Evolutionary conservation across 2,329 filamentous ascomycete species (phyloP).

Genomic region (Aspergillus phoenicis): DNA sequence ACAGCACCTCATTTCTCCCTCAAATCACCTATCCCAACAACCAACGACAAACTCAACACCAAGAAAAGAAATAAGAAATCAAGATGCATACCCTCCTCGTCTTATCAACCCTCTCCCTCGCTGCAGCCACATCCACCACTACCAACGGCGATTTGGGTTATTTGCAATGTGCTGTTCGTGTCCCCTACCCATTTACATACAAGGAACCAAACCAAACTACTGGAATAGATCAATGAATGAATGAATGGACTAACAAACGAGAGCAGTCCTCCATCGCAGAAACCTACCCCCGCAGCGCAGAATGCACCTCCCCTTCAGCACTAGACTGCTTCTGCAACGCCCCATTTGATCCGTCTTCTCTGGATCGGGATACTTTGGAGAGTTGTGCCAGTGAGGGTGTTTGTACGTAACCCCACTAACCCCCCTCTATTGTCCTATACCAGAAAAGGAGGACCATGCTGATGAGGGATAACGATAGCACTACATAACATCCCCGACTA

Average conservation of each 20-base stretch:
- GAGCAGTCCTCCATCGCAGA: constrained; percentile 14
- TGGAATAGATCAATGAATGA: background rate
- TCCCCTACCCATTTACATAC: background rate
- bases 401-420: constrained; percentile 3
- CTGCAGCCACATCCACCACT: background rate
- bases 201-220: background rate
- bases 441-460: background rate
- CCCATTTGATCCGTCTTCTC: background rate
- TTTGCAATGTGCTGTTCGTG: constrained; percentile 16
- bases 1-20: too few species aligned
- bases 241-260: background rate
- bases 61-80: background rate
- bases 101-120: constrained; percentile 13
- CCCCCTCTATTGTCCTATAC: too few species aligned
- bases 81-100: background rate
- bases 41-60: background rate
- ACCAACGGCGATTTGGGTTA: constrained; percentile 11
- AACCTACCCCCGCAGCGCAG: background rate
- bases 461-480: constrained; percentile 2
- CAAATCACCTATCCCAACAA: background rate
- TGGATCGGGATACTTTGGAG: background rate
- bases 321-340: constrained; percentile 21
- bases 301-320: constrained; percentile 14
- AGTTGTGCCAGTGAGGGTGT: constrained; percentile 12
- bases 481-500: constrained; percentile 10